Percentiles rank a stretch among this genome's conserved stretches.
Conservation (phyloP, 1,284 basidiomycete genomes). For the Rhodotorula sp. region DNA sequence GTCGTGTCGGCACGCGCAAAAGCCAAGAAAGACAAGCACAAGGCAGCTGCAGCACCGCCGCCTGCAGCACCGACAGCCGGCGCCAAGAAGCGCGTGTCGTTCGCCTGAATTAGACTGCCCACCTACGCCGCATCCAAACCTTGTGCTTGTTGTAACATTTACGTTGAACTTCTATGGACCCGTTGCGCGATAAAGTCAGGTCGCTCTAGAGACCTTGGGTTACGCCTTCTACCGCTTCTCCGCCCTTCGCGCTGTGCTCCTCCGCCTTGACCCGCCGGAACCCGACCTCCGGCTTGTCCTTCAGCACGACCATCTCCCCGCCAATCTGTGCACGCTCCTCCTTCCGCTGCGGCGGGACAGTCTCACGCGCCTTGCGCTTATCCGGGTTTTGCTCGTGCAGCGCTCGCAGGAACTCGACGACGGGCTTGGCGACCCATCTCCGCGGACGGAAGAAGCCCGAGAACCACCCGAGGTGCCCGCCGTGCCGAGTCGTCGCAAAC, state of each 20-base stretch:
- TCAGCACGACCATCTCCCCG: conserved; percentile 37
- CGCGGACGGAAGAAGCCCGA: conserved; percentile 56
- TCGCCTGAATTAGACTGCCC: conserved; percentile 13
- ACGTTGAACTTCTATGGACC: neutral
- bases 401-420: conserved; percentile 60
- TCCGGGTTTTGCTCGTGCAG: conserved; percentile 33
- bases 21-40: conserved; percentile 28
- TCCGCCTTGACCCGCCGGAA: conserved; percentile 28
- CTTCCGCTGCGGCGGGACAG: conserved; percentile 2
- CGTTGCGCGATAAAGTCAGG: no score
- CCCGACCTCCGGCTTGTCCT: conserved; percentile 25
- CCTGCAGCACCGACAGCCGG: neutral
- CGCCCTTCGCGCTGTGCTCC: conserved; percentile 14
- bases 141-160: conserved; percentile 25
- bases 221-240: conserved; percentile 18
- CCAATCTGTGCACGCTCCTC: conserved; percentile 20
- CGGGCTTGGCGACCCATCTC: conserved; percentile 71
- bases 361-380: conserved; percentile 8
- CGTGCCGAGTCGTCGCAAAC: conserved; percentile 71
- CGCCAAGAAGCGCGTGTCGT: conserved; percentile 31
- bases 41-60: neutral
- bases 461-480: conserved; percentile 97
- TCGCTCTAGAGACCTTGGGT: conserved; percentile 25
- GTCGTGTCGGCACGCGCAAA: conserved; percentile 27
- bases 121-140: neutral